Percentiles rank a stretch among this genome's conserved stretches.
These are phyloP conservation scores for Gleditsia sinensis DNA, from an alignment of 306 rosid species.

Conservation along the genomic window DNA sequence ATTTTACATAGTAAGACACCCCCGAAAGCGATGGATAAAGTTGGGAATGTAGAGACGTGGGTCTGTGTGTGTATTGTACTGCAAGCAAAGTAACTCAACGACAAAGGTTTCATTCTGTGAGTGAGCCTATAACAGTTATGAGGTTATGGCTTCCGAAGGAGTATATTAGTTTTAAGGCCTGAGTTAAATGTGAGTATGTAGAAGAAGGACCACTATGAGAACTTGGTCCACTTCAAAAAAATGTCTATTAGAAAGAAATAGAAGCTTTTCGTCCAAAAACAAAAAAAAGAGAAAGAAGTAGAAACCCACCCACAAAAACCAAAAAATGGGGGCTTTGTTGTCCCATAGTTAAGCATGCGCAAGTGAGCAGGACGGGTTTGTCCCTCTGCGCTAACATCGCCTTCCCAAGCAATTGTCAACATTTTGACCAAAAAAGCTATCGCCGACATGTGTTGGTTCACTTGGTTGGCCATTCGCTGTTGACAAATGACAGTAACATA, in stretches of 20 bases:
- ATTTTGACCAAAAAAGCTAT: neutral
- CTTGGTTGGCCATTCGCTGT: slow-evolving; percentile 9
- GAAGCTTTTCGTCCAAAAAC: too few species aligned
- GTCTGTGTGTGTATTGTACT: slow-evolving; percentile 47
- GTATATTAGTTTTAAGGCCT: slow-evolving; percentile 3
- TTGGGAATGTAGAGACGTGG: slow-evolving; percentile 30
- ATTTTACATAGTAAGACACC: neutral
- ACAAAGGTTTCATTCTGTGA: slow-evolving; percentile 1
- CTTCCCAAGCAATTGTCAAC: too few species aligned
- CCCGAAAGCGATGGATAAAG: neutral
- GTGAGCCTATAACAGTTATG: neutral
- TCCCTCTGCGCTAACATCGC: too few species aligned
- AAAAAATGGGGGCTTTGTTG: neutral
- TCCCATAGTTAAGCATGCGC: neutral
- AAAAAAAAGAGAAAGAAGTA: too few species aligned
- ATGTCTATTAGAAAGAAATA: neutral
- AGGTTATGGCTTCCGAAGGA: slow-evolving; percentile 2
- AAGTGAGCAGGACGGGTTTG: neutral
- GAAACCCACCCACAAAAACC: neutral
- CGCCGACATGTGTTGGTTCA: neutral
- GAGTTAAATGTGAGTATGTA: neutral
- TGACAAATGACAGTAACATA: neutral
- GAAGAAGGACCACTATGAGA: neutral
- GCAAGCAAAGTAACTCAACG: slow-evolving; percentile 70
- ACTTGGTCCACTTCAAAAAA: neutral